A percentile compares a stretch with the other conserved stretches of the same genome.
Conservation (phyloP, 208 protist genomes). For the Trypanosoma avium region DNA sequence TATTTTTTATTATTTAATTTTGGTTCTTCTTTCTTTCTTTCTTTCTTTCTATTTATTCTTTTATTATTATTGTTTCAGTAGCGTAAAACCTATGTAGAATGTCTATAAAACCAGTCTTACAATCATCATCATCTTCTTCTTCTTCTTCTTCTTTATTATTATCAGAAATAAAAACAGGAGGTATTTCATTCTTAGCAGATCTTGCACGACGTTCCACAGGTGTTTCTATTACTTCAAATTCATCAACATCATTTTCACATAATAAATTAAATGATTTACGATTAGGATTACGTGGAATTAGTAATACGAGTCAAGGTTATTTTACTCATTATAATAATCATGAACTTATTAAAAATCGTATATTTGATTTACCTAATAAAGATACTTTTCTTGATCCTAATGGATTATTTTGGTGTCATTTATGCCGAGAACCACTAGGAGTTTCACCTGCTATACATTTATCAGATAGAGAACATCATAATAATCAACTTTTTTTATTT, state of each 20-base stretch:
- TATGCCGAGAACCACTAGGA: slow-evolving; percentile 4
- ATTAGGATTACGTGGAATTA: neutral
- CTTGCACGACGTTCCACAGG: neutral
- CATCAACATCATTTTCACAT: neutral
- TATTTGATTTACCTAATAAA: slow-evolving; percentile 13
- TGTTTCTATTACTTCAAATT: neutral
- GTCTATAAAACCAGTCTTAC: too few relatives aligned
- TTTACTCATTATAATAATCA: neutral
- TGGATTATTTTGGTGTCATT: slow-evolving; percentile 3
- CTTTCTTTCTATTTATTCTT: neutral
- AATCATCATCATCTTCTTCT: too few relatives aligned
- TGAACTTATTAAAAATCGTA: neutral
- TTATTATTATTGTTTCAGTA: too few relatives aligned
- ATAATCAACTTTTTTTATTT: slow-evolving; percentile 1
- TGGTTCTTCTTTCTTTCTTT: neutral
- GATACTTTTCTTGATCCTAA: neutral
- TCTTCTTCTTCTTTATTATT: neutral
- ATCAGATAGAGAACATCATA: slow-evolving; percentile 3
- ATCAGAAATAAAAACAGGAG: slow-evolving; percentile 14
- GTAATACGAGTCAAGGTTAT: neutral
- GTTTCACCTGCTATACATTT: slow-evolving; percentile 1
- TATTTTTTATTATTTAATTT: neutral
- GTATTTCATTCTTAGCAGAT: slow-evolving; percentile 1
- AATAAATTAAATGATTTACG: slow-evolving; percentile 1
- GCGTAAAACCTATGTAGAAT: too few relatives aligned